Evolutionary conservation across 192 early-diverging fungal species (phyloP).

Genomic region (Coemansia sp.): DNA sequence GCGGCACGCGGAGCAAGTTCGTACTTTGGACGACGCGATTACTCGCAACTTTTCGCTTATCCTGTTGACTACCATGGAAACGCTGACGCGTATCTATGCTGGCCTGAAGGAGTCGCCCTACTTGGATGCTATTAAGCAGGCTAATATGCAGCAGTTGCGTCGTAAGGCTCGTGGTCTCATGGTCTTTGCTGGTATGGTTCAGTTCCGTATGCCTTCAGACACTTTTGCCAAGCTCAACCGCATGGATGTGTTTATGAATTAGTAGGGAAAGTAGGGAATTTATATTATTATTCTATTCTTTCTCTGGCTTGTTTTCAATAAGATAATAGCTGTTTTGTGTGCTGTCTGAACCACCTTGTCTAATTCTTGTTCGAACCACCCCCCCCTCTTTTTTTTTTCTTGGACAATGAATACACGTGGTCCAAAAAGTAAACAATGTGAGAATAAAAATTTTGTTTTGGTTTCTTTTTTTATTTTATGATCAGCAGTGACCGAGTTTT

Average conservation of each 20-base stretch:
- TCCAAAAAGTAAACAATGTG: neutral
- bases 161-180: conserved; percentile 69
- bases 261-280: conserved; percentile 11
- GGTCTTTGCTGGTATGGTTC: conserved; percentile 83
- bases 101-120: conserved; percentile 60
- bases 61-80: conserved; percentile 73
- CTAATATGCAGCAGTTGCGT: conserved; percentile 59
- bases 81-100: conserved; percentile 63
- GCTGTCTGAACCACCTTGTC: neutral
- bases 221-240: conserved; percentile 78
- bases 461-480: neutral
- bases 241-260: conserved; percentile 68
- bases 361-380: neutral
- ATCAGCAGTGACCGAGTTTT: neutral
- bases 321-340: neutral
- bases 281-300: neutral
- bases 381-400: neutral
- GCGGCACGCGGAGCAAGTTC: conserved; percentile 69
- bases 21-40: conserved; percentile 66
- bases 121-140: conserved; percentile 47
- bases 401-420: neutral
- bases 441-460: neutral
- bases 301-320: neutral
- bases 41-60: conserved; percentile 77
- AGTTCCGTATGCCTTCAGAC: conserved; percentile 84